phyloP scores from a whole-genome alignment of 805 yeast genomes.

The Barnettozyma vustinii region DNA sequence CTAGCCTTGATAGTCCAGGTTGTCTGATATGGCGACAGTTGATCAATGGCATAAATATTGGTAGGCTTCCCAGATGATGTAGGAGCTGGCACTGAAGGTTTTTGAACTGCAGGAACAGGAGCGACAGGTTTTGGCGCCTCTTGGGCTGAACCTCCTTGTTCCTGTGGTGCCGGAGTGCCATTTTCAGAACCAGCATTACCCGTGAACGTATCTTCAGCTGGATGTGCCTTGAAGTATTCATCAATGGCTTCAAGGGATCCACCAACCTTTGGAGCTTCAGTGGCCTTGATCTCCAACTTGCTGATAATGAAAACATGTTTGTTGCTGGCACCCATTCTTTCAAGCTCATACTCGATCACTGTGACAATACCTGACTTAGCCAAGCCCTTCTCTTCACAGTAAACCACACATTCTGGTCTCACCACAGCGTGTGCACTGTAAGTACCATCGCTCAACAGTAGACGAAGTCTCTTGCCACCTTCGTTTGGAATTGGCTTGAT shows the following conservation, averaged over 20 bases:
- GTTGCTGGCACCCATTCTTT: constrained; percentile 31
- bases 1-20: constrained; percentile 92
- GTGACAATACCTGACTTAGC: constrained; percentile 39
- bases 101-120: background rate
- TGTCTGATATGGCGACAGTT: constrained; percentile 85
- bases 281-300: constrained; percentile 24
- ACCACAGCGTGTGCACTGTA: constrained; percentile 47
- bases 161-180: constrained; percentile 3
- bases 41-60: constrained; percentile 69
- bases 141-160: background rate
- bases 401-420: constrained; percentile 43
- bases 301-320: constrained; percentile 28
- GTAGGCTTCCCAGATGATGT: constrained; percentile 24
- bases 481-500: constrained; percentile 34
- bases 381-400: constrained; percentile 40
- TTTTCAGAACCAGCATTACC: constrained; percentile 8
- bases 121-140: background rate
- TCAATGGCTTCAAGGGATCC: constrained; percentile 42
- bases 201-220: constrained; percentile 40
- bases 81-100: constrained; percentile 8
- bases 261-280: constrained; percentile 35
- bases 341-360: constrained; percentile 37
- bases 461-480: constrained; percentile 36
- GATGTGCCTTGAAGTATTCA: constrained; percentile 52
- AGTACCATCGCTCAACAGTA: constrained; percentile 48